Base-by-base conservation (phyloP, 2,329 filamentous ascomycete genomes). In the Xylariaceae sp. region DNA sequence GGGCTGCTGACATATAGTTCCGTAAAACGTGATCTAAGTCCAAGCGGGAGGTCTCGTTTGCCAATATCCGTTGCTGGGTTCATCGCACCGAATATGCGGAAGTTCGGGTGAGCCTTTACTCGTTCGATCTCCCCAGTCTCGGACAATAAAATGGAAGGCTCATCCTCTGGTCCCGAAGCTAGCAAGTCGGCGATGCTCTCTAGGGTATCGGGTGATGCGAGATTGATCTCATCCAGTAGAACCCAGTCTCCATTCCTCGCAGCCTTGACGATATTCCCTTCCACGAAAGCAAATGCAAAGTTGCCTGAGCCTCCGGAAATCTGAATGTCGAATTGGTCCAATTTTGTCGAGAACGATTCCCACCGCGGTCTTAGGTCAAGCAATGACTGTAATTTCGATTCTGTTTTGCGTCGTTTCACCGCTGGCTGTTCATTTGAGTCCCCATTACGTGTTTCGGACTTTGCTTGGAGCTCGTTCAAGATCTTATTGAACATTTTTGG, bases 81-180 rank as follows among this genome's bases (percentile, higher is more conserved):
- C 94, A 99, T 99, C 26, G 95, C 94, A 48, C 89, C 95, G 67
- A 99, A 99, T 13, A 99, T 88, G 37, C 94, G 85, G 70, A 99
- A 99, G 60, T 96, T 85, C 0, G 90, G 86, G 70, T 99, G 92
- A 0, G 92, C 94, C 56, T 86, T 80, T 34, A 99, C 86, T 60
- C 92, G 84, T 70, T 97, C 90, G 41, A 96, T 89, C 62, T 94
- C 91, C 36, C 94, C 94, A 37, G 91, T 94, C 73, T 99, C 94
- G 0, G 92, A 92, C 7, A 99, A 79, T 4, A 99, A 74, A 43
- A 99, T 85, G 0, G 89, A 96, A 1, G 92, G 92, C 0, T 78
- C 77, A 32, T 84, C 83, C 56, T 83, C 83, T 9, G 83, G 79
- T 7, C 88, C 88, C 49, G 87, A 85, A 54, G 85, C 80, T 49